A percentile compares a stretch with the other conserved stretches of the same genome.
Conservation (phyloP, 495 filamentous ascomycete genomes). For the Talaromyces liani region DNA sequence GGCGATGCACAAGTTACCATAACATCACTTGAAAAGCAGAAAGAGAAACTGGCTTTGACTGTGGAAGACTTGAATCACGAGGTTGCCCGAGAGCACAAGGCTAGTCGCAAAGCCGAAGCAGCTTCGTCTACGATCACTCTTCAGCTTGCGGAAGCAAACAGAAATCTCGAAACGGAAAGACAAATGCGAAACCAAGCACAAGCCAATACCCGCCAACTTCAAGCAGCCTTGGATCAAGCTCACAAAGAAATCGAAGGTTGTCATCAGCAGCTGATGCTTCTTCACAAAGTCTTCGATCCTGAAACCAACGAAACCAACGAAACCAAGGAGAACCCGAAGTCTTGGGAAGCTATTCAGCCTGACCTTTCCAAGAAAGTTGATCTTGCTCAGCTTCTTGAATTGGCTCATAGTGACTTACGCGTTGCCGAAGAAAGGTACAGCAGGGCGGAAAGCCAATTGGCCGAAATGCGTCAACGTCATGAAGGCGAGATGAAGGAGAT, state of each 20-base stretch:
- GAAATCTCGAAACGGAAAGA: slow-evolving; percentile 82
- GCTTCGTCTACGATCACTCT: slow-evolving; percentile 71
- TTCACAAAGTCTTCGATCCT: slow-evolving; percentile 83
- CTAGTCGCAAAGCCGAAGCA: slow-evolving; percentile 85
- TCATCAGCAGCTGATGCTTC: slow-evolving; percentile 66
- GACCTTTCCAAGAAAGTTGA: slow-evolving; percentile 63
- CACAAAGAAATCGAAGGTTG: slow-evolving; percentile 75
- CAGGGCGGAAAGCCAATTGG: slow-evolving; percentile 76
- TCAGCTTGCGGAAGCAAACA: slow-evolving; percentile 82
- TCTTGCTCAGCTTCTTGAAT: slow-evolving; percentile 80
- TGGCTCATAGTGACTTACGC: slow-evolving; percentile 76
- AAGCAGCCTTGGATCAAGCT: slow-evolving; percentile 64
- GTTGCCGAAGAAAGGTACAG: slow-evolving; percentile 76
- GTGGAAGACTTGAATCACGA: slow-evolving; percentile 94
- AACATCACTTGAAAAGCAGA: slow-evolving; percentile 85
- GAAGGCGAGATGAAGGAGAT: slow-evolving; percentile 69
- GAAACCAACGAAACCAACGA: slow-evolving; percentile 58
- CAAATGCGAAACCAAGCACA: slow-evolving; percentile 84
- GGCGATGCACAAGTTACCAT: slow-evolving; percentile 80
- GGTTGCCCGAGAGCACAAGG: slow-evolving; percentile 82
- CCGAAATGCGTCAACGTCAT: slow-evolving; percentile 66
- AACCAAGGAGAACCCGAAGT: slow-evolving; percentile 46
- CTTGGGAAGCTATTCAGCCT: slow-evolving; percentile 56
- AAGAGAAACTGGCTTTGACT: slow-evolving; percentile 84
- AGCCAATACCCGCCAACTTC: slow-evolving; percentile 72